Base-by-base conservation (phyloP, 139 green algal genomes). In the Chlorella sp. region DNA sequence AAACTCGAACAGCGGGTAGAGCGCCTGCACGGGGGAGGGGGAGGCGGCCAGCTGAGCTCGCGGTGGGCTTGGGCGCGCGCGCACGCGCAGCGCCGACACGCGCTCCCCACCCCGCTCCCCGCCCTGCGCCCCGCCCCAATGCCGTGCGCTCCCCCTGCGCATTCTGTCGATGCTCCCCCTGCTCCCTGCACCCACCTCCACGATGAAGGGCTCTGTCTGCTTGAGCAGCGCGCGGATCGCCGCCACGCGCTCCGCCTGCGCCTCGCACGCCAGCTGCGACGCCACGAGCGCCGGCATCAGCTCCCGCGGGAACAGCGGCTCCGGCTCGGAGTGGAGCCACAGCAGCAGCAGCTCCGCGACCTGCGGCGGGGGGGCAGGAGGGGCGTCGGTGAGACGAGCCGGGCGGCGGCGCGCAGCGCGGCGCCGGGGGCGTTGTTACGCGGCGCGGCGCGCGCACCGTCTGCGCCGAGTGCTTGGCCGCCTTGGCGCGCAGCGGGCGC, bases 1-100 rank as follows among this genome's bases (percentile, higher is more conserved):
- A 21, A 85, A 42, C 74, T 85, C 79, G 79, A 85, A 85, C 15
- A 85, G 63, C 17, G 79, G 74, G 67, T 71, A 85, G 5, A 85
- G 66, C 9, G 73, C 79, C 73, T n/a, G n/a, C n/a, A n/a, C n/a
- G n/a, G n/a, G n/a, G n/a, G n/a, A n/a, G n/a, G n/a, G n/a, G n/a
- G n/a, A n/a, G n/a, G n/a, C n/a, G n/a, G n/a, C n/a, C n/a, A n/a
- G n/a, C n/a, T n/a, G n/a, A n/a, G n/a, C n/a, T n/a, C n/a, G n/a
- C n/a, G 46, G 46, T 55, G 46, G 17, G 17, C 46, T 55, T 15
- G 46, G 46, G 17, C 46, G 46, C 46, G 46, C n/a, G n/a, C n/a
- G n/a, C n/a, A n/a, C n/a, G n/a, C n/a, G n/a, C n/a, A n/a, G n/a
- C n/a, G n/a, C n/a, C n/a, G n/a, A n/a, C n/a, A n/a, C n/a, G n/a